A percentile compares a stretch with the other conserved stretches of the same genome.
These are phyloP conservation scores for Suhomyces vadensis DNA, from an alignment of 805 yeast genomes.

Conservation along the genomic window DNA sequence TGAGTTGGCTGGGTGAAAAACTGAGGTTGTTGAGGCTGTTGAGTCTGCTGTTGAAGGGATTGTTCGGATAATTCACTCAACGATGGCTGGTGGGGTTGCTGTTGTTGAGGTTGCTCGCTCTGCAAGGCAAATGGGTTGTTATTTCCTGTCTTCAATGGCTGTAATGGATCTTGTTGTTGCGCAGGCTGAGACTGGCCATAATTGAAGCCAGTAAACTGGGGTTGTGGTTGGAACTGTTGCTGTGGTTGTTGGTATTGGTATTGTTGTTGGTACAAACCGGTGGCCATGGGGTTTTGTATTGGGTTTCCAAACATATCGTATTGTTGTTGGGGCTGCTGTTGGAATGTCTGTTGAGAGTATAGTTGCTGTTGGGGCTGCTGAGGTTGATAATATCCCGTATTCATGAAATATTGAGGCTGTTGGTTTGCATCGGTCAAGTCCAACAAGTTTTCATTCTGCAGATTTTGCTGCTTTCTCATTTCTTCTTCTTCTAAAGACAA, in stretches of 20 bases:
- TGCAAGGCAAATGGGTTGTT: conserved; percentile 75
- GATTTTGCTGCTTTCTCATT: conserved; percentile 49
- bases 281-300: conserved; percentile 51
- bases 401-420: conserved; percentile 27
- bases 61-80: conserved; percentile 32
- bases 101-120: conserved; percentile 20
- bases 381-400: conserved; percentile 28
- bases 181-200: conserved; percentile 30
- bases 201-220: conserved; percentile 33
- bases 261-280: conserved; percentile 51
- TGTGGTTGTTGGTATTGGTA: conserved; percentile 31
- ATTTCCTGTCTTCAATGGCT: conserved; percentile 67
- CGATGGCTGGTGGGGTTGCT: conserved; percentile 20
- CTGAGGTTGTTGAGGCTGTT: conserved; percentile 16
- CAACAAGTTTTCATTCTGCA: conserved; percentile 48
- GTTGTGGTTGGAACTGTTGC: conserved; percentile 38
- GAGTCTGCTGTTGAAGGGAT: conserved; percentile 27
- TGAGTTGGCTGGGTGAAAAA: conserved; percentile 20
- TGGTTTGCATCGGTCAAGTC: conserved; percentile 50
- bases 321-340: conserved; percentile 34
- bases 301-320: conserved; percentile 71
- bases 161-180: conserved; percentile 36
- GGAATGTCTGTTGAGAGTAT: conserved; percentile 6
- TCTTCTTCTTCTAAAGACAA: conserved; percentile 78
- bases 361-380: conserved; percentile 7